Conservation (phyloP, 495 filamentous ascomycete species). For the Aspergillus diversus region DNA sequence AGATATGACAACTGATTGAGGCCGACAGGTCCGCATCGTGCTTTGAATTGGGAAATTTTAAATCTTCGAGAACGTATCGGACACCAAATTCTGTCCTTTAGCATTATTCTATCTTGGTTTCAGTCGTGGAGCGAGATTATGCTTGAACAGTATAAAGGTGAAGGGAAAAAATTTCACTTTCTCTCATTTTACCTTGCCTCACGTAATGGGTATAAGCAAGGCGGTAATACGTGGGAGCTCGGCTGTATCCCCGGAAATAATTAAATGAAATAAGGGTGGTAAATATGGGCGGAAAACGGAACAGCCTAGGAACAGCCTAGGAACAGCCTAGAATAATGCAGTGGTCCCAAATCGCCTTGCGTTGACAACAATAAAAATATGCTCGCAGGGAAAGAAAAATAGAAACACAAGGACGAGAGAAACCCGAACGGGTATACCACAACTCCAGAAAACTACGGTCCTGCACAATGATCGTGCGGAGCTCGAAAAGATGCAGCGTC, state of each 20-base stretch:
- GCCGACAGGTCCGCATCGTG: too few species aligned
- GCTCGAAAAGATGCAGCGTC: constrained; percentile 18
- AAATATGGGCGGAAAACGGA: neutral
- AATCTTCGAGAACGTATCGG: too few species aligned
- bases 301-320: constrained; percentile 1
- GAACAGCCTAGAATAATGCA: constrained; percentile 14
- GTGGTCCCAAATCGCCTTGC: constrained; percentile 12
- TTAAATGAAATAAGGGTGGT: constrained; percentile 9
- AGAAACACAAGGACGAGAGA: constrained; percentile 18
- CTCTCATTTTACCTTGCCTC: constrained; percentile 9
- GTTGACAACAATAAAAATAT: constrained; percentile 13
- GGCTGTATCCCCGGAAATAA: constrained; percentile 9
- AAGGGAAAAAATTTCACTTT: neutral
- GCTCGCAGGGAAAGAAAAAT: constrained; percentile 13
- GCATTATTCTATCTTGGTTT: too few species aligned
- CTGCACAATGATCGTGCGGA: constrained; percentile 31
- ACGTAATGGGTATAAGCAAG: constrained; percentile 11
- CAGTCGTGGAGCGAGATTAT: too few species aligned
- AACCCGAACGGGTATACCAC: constrained; percentile 23
- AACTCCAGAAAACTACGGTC: constrained; percentile 33
- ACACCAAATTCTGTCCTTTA: too few species aligned
- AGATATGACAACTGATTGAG: too few species aligned
- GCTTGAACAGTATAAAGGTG: neutral
- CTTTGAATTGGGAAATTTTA: too few species aligned
- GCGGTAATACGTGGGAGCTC: constrained; percentile 12